Conservation (phyloP, 108 stramenopile genomes). For the Cylindrotheca closterium region DNA sequence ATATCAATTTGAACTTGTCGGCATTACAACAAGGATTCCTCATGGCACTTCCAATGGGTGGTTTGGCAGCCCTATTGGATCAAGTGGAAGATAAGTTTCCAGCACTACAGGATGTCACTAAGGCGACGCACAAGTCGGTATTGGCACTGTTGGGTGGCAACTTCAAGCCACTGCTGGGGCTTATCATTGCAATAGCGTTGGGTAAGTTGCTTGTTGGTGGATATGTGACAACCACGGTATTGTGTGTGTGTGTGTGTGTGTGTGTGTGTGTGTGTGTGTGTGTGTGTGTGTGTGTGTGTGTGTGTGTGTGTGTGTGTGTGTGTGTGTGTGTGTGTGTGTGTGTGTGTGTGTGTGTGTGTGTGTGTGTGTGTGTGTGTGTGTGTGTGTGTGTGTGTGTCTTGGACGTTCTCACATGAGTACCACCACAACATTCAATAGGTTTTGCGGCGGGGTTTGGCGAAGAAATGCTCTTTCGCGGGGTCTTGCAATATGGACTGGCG, state of each 20-base stretch:
- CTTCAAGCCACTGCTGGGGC: conserved; percentile 47
- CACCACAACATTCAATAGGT: conserved; percentile 21
- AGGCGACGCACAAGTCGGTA: conserved; percentile 76
- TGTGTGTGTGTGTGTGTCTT: neutral
- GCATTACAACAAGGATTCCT: conserved; percentile 43
- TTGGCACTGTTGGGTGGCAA: conserved; percentile 61
- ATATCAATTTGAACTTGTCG: conserved; percentile 26
- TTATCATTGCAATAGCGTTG: conserved; percentile 41
- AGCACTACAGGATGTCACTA: conserved; percentile 70
- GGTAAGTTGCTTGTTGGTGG: conserved; percentile 18
- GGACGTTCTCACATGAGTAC: neutral
- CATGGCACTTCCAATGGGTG: conserved; percentile 59
- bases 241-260: neutral
- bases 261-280: neutral
- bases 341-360: neutral
- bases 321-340: neutral
- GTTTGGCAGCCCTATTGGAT: conserved; percentile 48
- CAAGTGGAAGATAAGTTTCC: conserved; percentile 59
- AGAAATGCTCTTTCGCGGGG: conserved; percentile 88
- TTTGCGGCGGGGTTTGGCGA: conserved; percentile 82
- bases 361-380: neutral
- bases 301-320: neutral
- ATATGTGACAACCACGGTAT: neutral
- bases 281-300: neutral
- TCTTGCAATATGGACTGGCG: conserved; percentile 62